phyloP scores from a whole-genome alignment of 345 rosid genomes.

The Kernera saxatilis region DNA sequence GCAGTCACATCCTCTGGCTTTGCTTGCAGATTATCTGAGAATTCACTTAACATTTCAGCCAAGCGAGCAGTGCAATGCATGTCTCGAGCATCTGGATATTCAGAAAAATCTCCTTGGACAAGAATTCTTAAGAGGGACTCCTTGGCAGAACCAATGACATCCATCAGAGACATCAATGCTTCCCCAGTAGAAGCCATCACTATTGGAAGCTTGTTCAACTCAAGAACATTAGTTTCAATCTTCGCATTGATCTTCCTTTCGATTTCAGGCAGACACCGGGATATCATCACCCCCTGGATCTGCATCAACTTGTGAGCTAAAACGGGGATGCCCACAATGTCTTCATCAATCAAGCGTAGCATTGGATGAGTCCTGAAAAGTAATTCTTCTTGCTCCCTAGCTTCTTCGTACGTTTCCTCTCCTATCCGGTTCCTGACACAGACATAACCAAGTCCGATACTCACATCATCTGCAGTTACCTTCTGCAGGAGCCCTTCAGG shows the following conservation, averaged over 20 bases:
- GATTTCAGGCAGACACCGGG: constrained; percentile 34
- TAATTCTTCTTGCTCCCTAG: constrained; percentile 14
- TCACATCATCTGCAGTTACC: constrained; percentile 47
- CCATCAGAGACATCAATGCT: constrained; percentile 37
- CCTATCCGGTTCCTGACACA: constrained; percentile 46
- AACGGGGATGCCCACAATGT: constrained; percentile 32
- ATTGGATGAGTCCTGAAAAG: constrained; percentile 26
- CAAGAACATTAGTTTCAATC: constrained; percentile 33
- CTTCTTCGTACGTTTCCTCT: constrained; percentile 29
- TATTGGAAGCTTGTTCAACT: constrained; percentile 37
- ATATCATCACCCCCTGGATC: constrained; percentile 29
- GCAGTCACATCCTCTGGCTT: neutral
- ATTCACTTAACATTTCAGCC: constrained; percentile 8
- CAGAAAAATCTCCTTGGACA: constrained; percentile 41
- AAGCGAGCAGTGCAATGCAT: constrained; percentile 15
- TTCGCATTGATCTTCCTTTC: constrained; percentile 21
- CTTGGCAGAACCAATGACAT: constrained; percentile 34
- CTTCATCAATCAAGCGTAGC: constrained; percentile 24
- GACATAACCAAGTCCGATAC: constrained; percentile 46
- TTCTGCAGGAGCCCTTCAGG: constrained; percentile 55
- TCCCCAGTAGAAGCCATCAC: constrained; percentile 22
- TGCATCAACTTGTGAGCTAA: constrained; percentile 31
- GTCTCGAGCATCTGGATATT: constrained; percentile 24
- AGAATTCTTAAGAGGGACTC: constrained; percentile 39
- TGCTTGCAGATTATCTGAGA: neutral